Base-by-base conservation (phyloP, 1,284 basidiomycete genomes). In the Ceratobasidium sp. region DNA sequence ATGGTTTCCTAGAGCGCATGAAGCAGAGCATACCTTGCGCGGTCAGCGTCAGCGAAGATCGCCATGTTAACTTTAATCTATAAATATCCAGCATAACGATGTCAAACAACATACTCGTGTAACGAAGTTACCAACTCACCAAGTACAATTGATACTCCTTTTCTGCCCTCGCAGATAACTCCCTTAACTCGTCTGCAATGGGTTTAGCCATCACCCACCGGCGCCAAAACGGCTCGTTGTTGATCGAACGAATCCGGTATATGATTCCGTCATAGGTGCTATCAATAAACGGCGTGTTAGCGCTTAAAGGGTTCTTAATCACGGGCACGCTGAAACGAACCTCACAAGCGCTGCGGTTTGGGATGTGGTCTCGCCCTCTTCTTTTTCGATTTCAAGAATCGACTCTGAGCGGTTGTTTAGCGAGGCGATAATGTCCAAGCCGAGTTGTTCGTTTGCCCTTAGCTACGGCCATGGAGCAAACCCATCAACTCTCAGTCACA, bases 41-140 rank as follows among this genome's bases (percentile, higher is more conserved):
- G 65, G 31, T 67, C 65, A 17, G 65, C 65, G 17, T 67, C 65
- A 1, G 65, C 53, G 24, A 67, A 67, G 22, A 67, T 67, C 31
- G 67, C 67, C 67, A 71, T 59, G 29, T 71, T 67, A 8, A 67
- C 65, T n/a, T 67, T 67, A 36, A 67, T 67, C 65, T 67, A 56
- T 44, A n/a, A 41, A 5, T 41, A 41, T 41, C 31, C 1, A 29
- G 2, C 31, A 22, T 67, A 4, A 56, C 19, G 5, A 22, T 14
- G 11, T 6, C n/a, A 53, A 22, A 11, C 15, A 33, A 24, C 7
- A 19, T 11, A n/a, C n/a, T 51, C 50, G 19, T 51, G 50, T 24
- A 15, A 22, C 15, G 29, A 27, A 31, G 36, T 7, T 4, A 24
- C 6, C 8, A 5, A 36, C 71, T 64, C 22, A 73, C 71, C 71